A percentile compares a stretch with the other conserved stretches of the same genome.
Conservation (phyloP, 2,329 filamentous ascomycete species). For the Fusarium piperis region DNA sequence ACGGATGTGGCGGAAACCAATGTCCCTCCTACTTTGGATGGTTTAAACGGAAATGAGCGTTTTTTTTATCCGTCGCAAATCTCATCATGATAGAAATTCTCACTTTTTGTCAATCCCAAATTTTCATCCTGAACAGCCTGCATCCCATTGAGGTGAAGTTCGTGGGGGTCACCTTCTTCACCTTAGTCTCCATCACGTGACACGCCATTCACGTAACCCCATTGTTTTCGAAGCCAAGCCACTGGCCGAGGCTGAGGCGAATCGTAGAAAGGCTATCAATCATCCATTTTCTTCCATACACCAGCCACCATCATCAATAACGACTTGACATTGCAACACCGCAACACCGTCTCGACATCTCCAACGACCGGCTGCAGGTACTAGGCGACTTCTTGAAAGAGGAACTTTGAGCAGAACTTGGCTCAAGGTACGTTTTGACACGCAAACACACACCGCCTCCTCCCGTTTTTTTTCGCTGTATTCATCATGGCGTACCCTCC, state of each 20-base stretch:
- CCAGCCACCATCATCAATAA: slow-evolving; percentile 10
- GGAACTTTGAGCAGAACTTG: slow-evolving; percentile 50
- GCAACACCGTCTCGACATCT: not conserved
- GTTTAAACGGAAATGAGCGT: not conserved
- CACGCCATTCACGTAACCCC: slow-evolving; percentile 15
- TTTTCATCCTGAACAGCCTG: not conserved
- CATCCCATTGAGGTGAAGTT: not conserved
- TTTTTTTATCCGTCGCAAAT: not conserved
- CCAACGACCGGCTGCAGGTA: not conserved
- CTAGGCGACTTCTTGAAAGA: slow-evolving; percentile 24
- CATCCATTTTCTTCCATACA: slow-evolving; percentile 29
- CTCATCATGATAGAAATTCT: not conserved
- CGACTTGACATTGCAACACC: slow-evolving; percentile 5
- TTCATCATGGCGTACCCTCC: slow-evolving; percentile 88
- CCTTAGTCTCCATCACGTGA: slow-evolving; percentile 3
- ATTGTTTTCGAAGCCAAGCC: slow-evolving; percentile 1
- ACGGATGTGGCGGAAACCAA: not conserved
- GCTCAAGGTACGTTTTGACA: slow-evolving; percentile 62
- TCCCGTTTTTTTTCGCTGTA: slow-evolving; percentile 47
- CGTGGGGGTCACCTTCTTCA: slow-evolving; percentile 3
- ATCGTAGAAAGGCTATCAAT: slow-evolving; percentile 17
- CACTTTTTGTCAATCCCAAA: not conserved
- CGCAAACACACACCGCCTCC: slow-evolving; percentile 39
- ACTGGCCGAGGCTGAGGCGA: slow-evolving; percentile 30
- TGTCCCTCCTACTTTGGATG: not conserved